A percentile compares a stretch with the other conserved stretches of the same genome.
These are phyloP conservation scores for Lepiota venenata DNA, from an alignment of 768 basidiomycete genomes.

Conservation along the genomic window DNA sequence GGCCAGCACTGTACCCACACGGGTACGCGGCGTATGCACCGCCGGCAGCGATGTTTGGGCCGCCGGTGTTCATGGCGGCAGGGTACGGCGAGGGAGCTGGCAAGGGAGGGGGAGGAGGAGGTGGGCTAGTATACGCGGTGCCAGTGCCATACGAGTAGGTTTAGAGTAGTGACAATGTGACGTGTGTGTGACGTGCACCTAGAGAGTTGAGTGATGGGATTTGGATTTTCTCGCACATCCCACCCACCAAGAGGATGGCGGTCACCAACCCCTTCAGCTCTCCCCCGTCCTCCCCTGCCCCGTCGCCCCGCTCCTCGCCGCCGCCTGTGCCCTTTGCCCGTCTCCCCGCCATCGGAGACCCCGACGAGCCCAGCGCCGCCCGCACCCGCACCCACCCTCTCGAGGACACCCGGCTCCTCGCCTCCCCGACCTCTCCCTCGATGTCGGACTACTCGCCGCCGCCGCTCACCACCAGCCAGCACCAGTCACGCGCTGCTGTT, in stretches of 20 bases:
- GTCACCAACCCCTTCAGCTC: not conserved
- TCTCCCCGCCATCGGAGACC: not conserved
- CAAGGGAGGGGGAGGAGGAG: not conserved
- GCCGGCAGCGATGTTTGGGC: not conserved
- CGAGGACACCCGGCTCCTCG: conserved; percentile 15
- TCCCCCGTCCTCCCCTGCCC: not conserved
- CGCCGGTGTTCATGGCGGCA: not conserved
- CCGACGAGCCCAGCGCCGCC: not conserved
- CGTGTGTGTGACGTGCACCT: not conserved
- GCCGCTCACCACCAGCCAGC: conserved; percentile 5
- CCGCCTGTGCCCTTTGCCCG: too few relatives aligned
- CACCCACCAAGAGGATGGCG: not conserved
- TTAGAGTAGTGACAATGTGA: not conserved
- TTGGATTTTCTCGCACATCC: not conserved
- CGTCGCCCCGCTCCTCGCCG: too few relatives aligned
- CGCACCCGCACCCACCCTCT: not conserved
- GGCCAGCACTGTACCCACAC: not conserved
- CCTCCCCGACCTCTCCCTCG: conserved; percentile 2
- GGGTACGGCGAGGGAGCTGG: not conserved
- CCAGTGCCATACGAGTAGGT: not conserved
- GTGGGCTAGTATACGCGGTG: conserved; percentile 5
- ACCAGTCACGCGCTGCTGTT: conserved; percentile 3
- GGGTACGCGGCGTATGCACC: conserved; percentile 5
- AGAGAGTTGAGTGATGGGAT: too few relatives aligned
- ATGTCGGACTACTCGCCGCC: not conserved